phyloP scores from a whole-genome alignment of 23 red algal species.

The Cyanidium caldarium region DNA sequence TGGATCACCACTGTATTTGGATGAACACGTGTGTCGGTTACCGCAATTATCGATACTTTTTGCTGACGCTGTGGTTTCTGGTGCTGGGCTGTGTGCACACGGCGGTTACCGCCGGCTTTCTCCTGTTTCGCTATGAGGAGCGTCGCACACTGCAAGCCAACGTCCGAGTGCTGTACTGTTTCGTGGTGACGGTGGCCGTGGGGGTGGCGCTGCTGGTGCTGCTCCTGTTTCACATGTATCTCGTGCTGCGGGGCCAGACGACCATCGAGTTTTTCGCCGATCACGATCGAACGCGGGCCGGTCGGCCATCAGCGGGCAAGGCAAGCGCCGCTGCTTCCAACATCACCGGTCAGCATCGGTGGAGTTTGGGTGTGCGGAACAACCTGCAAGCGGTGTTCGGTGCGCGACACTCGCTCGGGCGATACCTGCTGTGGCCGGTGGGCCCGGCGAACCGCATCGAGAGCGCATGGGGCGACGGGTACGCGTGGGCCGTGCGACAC shows the following conservation, averaged over 20 bases:
- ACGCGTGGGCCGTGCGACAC: no score
- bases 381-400: no score
- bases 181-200: neutral
- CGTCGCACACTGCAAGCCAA: neutral
- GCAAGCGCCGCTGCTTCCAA: no score
- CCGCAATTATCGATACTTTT: constrained; percentile 59
- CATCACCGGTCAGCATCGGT: no score
- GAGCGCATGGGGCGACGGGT: no score
- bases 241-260: neutral
- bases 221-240: neutral
- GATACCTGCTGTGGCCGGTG: no score
- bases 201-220: neutral
- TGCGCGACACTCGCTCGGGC: no score
- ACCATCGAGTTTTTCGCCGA: constrained; percentile 1
- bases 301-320: no score
- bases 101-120: neutral
- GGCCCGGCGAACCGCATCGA: no score
- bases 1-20: constrained; percentile 98
- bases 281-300: no score
- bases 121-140: neutral
- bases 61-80: constrained; percentile 5
- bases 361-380: no score
- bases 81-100: neutral
- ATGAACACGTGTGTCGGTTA: constrained; percentile 76
- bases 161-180: neutral